These are phyloP conservation scores for Pythium chondricola DNA, from an alignment of 352 stramenopile species.

Conservation along the genomic window DNA sequence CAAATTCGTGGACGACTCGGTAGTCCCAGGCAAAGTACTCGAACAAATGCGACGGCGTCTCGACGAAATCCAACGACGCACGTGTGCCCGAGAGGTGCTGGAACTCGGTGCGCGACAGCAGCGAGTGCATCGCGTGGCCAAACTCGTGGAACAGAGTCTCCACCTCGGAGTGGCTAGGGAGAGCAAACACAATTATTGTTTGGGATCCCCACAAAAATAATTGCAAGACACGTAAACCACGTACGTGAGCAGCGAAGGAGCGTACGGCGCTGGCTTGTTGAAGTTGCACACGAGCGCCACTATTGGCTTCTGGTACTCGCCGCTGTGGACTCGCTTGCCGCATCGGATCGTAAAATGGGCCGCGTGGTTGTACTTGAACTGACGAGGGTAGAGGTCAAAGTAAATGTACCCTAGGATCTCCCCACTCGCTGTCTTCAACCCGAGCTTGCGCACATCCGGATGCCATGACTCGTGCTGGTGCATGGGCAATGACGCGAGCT, in stretches of 20 bases:
- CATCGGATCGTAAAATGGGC: slow-evolving; percentile 97
- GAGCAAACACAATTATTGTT: slow-evolving; percentile 12
- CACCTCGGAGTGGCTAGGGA: slow-evolving; percentile 89
- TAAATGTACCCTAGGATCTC: slow-evolving; percentile 89
- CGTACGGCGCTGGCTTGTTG: slow-evolving; percentile 63
- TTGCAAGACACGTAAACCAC: slow-evolving; percentile 3
- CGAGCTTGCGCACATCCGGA: slow-evolving; percentile 85
- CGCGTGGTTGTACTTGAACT: slow-evolving; percentile 81
- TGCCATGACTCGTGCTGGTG: slow-evolving; percentile 86
- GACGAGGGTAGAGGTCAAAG: slow-evolving; percentile 92
- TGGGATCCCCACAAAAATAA: not conserved
- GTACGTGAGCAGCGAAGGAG: slow-evolving; percentile 66
- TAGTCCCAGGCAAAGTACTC: slow-evolving; percentile 96
- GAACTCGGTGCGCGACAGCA: slow-evolving; percentile 94
- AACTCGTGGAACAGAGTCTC: slow-evolving; percentile 99
- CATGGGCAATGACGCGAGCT: slow-evolving; percentile 78
- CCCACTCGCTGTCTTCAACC: slow-evolving; percentile 51
- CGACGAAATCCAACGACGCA: slow-evolving; percentile 93
- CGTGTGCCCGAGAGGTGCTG: slow-evolving; percentile 96
- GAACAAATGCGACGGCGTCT: slow-evolving; percentile 95
- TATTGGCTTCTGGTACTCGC: slow-evolving; percentile 91
- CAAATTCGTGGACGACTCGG: slow-evolving; percentile 80
- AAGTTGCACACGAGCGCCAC: slow-evolving; percentile 93
- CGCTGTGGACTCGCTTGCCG: slow-evolving; percentile 49
- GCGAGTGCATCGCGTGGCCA: slow-evolving; percentile 95